Percentiles rank a stretch among this genome's conserved stretches.
Evolutionary conservation across 257 asterid species (phyloP).

Genomic region (Nicotiana attenuata): DNA sequence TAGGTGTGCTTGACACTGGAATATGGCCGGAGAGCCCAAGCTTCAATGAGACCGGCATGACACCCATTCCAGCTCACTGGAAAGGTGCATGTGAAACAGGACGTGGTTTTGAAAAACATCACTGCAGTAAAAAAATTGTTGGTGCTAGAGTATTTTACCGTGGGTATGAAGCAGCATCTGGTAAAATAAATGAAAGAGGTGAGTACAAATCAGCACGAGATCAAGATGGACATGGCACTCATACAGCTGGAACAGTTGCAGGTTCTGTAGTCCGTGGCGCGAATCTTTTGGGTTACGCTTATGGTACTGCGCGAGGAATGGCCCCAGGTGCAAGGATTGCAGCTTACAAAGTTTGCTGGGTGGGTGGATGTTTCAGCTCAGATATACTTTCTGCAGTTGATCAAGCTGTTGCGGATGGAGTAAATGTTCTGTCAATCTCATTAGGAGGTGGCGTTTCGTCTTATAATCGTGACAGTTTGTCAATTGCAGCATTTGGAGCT

Average conservation of each 20-base stretch:
- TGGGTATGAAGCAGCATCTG: constrained; percentile 80
- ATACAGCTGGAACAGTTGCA: constrained; percentile 78
- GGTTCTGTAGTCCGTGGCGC: constrained; percentile 68
- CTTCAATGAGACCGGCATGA: constrained; percentile 76
- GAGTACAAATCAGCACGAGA: constrained; percentile 82
- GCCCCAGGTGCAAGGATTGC: constrained; percentile 85
- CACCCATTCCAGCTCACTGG: constrained; percentile 53
- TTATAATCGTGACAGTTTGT: constrained; percentile 58
- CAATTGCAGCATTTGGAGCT: constrained; percentile 84
- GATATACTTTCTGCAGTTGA: constrained; percentile 88
- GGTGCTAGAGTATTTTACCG: constrained; percentile 78
- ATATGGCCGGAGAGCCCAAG: constrained; percentile 95
- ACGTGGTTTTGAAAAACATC: constrained; percentile 47
- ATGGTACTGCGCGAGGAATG: constrained; percentile 88
- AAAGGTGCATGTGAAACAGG: constrained; percentile 68
- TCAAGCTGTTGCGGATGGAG: constrained; percentile 89
- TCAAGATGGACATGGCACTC: constrained; percentile 96
- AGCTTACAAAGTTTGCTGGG: constrained; percentile 90
- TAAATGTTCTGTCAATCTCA: constrained; percentile 70
- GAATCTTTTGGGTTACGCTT: constrained; percentile 71
- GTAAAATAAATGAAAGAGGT: constrained; percentile 55
- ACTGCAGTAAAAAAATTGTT: constrained; percentile 67
- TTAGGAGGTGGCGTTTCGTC: constrained; percentile 89
- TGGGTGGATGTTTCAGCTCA: constrained; percentile 87
- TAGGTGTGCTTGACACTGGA: constrained; percentile 87